These are phyloP conservation scores for Aegilops speltoides DNA, from an alignment of 176 grass and related monocot genomes.

Conservation along the genomic window DNA sequence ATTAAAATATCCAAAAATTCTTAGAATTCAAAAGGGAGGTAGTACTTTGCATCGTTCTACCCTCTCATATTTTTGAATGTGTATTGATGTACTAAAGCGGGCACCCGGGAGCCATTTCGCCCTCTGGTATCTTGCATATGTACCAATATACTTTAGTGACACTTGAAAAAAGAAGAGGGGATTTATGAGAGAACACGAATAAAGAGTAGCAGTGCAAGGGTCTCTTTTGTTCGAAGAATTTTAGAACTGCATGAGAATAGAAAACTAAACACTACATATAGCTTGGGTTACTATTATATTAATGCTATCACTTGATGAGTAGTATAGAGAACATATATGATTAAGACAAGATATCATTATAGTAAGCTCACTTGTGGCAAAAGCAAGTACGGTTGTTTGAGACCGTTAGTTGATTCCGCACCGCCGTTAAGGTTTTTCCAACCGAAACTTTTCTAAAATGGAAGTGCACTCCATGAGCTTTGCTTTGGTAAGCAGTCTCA, in stretches of 20 bases:
- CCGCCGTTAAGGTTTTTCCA: neutral
- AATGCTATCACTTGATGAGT: neutral
- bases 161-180: neutral
- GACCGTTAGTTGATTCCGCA: constrained; percentile 8
- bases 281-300: neutral
- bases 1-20: no score
- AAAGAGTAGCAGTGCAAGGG: neutral
- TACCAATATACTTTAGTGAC: neutral
- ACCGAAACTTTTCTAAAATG: neutral
- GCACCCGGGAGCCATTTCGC: neutral
- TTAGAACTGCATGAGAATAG: neutral
- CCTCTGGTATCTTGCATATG: neutral
- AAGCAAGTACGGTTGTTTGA: constrained; percentile 18
- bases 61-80: neutral
- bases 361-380: constrained; percentile 15
- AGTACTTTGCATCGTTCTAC: neutral
- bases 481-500: neutral
- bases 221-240: neutral
- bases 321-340: neutral
- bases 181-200: neutral
- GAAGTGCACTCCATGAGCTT: neutral
- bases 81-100: neutral
- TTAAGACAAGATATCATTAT: neutral
- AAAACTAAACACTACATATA: neutral
- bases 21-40: no score